Percentiles rank a stretch among this genome's conserved stretches.
Evolutionary conservation across 2,329 filamentous ascomycete genomes (phyloP).

Genomic region (Nannizzia gypsea): DNA sequence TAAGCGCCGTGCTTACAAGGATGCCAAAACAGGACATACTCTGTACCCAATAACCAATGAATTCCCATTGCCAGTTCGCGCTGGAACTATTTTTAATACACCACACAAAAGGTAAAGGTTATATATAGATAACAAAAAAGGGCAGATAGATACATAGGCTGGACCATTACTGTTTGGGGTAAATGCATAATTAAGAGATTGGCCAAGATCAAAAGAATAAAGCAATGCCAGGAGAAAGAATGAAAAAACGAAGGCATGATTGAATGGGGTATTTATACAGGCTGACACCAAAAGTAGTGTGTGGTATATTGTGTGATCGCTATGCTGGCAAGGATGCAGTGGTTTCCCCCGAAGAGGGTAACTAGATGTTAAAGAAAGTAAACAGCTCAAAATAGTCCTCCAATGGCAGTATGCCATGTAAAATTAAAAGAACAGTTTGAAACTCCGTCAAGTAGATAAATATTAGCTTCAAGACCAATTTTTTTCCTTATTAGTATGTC

Average conservation of each 20-base stretch:
- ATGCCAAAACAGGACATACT: too few relatives aligned
- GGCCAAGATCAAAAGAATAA: background rate
- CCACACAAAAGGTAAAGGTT: background rate
- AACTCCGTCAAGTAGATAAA: background rate
- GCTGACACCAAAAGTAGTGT: background rate
- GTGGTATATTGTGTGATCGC: background rate
- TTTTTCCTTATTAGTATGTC: background rate
- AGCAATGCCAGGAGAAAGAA: background rate
- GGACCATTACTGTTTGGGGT: background rate
- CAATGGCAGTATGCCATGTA: background rate
- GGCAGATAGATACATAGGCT: background rate
- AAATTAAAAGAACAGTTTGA: background rate
- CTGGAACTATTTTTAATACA: background rate
- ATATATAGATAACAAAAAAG: background rate
- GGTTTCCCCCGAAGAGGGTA: background rate
- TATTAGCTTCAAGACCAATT: background rate
- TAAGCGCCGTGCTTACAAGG: too few relatives aligned
- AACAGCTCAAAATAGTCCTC: background rate
- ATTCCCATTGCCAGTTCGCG: background rate
- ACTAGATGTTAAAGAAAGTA: background rate
- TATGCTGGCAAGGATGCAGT: background rate
- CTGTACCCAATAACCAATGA: background rate
- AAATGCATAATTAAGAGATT: background rate
- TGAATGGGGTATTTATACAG: conserved; percentile 2
- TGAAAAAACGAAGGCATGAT: background rate